Percentiles rank a stretch among this genome's conserved stretches.
These are phyloP conservation scores for Vinca minor DNA, from an alignment of 257 asterid genomes.

Conservation along the genomic window DNA sequence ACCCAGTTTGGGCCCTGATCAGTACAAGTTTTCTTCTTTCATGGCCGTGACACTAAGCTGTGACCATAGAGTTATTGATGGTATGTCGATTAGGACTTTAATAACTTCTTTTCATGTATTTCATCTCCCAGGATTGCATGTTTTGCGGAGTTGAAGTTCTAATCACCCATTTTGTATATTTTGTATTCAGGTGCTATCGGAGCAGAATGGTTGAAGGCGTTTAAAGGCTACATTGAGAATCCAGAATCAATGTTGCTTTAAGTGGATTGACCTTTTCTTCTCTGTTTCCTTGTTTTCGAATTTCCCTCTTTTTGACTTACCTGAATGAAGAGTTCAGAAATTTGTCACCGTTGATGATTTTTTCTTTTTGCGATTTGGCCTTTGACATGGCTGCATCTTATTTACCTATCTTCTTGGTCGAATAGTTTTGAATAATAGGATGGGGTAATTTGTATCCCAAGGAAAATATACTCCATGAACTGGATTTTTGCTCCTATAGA, in stretches of 20 bases:
- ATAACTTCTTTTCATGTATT: neutral
- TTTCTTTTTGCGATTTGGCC: conserved; percentile 1
- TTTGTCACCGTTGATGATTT: conserved; percentile 1
- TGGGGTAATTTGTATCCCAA: neutral
- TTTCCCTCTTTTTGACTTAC: neutral
- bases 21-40: conserved; percentile 43
- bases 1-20: conserved; percentile 67
- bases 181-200: conserved; percentile 72
- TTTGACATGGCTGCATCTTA: too few species aligned
- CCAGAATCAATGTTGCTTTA: conserved; percentile 88
- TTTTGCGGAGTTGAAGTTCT: neutral
- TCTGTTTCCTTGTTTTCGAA: neutral
- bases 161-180: neutral
- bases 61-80: conserved; percentile 96
- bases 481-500: conserved; percentile 26
- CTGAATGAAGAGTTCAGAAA: conserved; percentile 10
- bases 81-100: conserved; percentile 28
- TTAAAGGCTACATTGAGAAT: conserved; percentile 89
- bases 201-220: conserved; percentile 98
- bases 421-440: conserved; percentile 5
- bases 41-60: conserved; percentile 91
- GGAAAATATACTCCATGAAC: conserved; percentile 1
- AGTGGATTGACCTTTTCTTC: conserved; percentile 12
- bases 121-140: too few species aligned
- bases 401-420: conserved; percentile 14